Percentiles rank a stretch among this genome's conserved stretches.
These are phyloP conservation scores for Hygrophila difformis DNA, from an alignment of 257 asterid genomes.

Conservation along the genomic window DNA sequence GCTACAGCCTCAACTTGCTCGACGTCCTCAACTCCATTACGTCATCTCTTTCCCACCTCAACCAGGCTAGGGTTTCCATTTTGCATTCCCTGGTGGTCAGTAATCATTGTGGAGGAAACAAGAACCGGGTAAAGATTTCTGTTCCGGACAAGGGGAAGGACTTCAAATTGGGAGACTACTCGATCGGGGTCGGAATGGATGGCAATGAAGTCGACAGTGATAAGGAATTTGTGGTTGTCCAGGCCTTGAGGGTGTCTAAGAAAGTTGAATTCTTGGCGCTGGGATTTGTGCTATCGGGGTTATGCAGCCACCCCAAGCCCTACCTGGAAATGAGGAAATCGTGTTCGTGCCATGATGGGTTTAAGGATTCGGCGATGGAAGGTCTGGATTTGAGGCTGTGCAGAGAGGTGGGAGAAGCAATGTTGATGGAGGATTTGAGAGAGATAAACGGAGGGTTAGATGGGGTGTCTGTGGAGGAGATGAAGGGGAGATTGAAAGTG, in stretches of 20 bases:
- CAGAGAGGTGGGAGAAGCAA: slow-evolving; percentile 18
- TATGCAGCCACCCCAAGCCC: slow-evolving; percentile 29
- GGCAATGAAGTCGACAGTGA: too few species aligned
- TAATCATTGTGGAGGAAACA: slow-evolving; percentile 14
- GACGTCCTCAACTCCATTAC: slow-evolving; percentile 39
- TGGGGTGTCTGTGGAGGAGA: slow-evolving; percentile 10
- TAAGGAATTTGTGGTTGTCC: slow-evolving; percentile 31
- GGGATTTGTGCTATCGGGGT: slow-evolving; percentile 35
- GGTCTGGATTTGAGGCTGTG: slow-evolving; percentile 28
- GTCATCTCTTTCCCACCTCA: slow-evolving; percentile 41
- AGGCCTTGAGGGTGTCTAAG: slow-evolving; percentile 27
- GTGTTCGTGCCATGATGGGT: too few species aligned
- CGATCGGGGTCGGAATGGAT: slow-evolving; percentile 21
- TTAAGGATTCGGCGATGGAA: slow-evolving; percentile 26
- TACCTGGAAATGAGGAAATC: slow-evolving; percentile 30
- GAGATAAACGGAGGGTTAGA: slow-evolving; percentile 34
- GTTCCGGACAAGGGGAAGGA: slow-evolving; percentile 16
- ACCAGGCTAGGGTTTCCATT: slow-evolving; percentile 30
- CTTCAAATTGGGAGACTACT: slow-evolving; percentile 17
- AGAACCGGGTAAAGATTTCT: slow-evolving; percentile 19
- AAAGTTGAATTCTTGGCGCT: slow-evolving; percentile 31
- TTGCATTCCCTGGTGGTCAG: slow-evolving; percentile 38
- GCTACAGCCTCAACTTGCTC: slow-evolving; percentile 29
- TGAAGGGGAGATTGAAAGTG: slow-evolving; percentile 29
- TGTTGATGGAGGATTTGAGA: slow-evolving; percentile 34